Conservation (phyloP, 2,329 filamentous ascomycete genomes). For the Colletotrichum lini region DNA sequence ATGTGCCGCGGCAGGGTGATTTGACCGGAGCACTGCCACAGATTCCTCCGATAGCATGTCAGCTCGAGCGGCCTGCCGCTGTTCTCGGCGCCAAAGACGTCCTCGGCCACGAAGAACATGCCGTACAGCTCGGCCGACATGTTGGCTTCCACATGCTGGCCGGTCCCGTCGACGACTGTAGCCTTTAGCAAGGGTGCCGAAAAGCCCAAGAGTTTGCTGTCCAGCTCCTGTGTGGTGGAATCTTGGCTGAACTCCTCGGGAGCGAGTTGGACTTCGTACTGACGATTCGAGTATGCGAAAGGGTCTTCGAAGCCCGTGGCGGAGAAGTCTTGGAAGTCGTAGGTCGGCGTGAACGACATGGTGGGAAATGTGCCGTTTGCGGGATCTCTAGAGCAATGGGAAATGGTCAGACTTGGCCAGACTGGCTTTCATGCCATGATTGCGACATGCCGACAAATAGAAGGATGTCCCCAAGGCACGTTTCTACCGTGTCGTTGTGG, state of each 20-base stretch:
- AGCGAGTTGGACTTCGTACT: constrained; percentile 61
- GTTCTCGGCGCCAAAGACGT: constrained; percentile 77
- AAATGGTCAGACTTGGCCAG: constrained; percentile 13
- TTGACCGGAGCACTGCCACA: constrained; percentile 94
- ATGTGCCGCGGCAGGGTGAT: constrained; percentile 83
- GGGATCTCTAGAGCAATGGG: constrained; percentile 53
- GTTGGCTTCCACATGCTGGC: constrained; percentile 70
- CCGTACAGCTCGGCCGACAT: constrained; percentile 85
- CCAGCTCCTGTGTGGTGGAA: constrained; percentile 69
- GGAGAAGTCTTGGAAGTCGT: constrained; percentile 73
- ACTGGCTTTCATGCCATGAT: constrained; percentile 37
- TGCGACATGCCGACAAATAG: background rate
- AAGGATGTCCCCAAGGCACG: background rate
- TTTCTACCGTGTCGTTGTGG: background rate
- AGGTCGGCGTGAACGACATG: constrained; percentile 70
- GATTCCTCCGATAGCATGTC: constrained; percentile 94
- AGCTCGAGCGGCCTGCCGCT: constrained; percentile 79
- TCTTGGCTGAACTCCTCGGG: constrained; percentile 62
- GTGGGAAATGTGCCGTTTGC: constrained; percentile 59
- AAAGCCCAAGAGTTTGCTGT: constrained; percentile 83
- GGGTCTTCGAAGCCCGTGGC: constrained; percentile 75
- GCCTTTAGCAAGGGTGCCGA: constrained; percentile 73
- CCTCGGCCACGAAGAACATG: constrained; percentile 91
- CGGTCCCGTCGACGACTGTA: constrained; percentile 76
- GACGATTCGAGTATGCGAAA: constrained; percentile 69